phyloP scores from a whole-genome alignment of 73 alveolate species.

The Symbiodinium pilosum region DNA sequence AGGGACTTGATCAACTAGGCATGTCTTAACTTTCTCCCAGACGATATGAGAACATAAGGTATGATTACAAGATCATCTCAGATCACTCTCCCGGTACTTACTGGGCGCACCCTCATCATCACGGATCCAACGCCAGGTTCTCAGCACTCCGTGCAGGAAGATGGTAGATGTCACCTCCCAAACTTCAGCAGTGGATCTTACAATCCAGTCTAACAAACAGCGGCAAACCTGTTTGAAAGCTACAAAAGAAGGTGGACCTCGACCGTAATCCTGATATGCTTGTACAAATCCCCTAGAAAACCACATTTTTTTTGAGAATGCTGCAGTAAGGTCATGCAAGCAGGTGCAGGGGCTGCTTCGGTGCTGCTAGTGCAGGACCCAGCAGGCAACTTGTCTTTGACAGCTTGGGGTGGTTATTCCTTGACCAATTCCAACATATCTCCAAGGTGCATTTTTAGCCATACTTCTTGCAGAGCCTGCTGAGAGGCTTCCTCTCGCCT shows the following conservation, averaged over 20 bases:
- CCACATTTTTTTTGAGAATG: no score
- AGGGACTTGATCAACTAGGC: no score
- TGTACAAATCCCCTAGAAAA: no score
- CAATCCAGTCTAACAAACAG: no score
- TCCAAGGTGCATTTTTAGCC: no score
- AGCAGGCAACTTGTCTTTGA: conserved; percentile 14
- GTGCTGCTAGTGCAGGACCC: conserved; percentile 76
- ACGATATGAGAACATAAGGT: conserved; percentile 27
- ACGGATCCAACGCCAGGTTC: conserved; percentile 46
- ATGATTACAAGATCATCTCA: conserved; percentile 36
- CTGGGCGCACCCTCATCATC: conserved; percentile 91
- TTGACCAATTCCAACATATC: no score
- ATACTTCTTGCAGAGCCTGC: no score
- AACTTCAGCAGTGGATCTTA: no score
- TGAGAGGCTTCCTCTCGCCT: conserved; percentile 61
- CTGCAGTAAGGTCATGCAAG: conserved; percentile 85
- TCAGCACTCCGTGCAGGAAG: not conserved
- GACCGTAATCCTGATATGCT: no score
- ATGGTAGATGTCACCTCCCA: no score
- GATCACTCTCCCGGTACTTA: conserved; percentile 83
- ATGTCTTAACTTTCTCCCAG: no score
- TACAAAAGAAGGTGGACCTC: not conserved
- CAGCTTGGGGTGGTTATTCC: not conserved
- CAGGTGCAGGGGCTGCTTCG: conserved; percentile 84
- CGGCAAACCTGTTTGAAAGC: no score